Evolutionary conservation across 331 rosid species (phyloP).

Genomic region (Dryas integrifolia): DNA sequence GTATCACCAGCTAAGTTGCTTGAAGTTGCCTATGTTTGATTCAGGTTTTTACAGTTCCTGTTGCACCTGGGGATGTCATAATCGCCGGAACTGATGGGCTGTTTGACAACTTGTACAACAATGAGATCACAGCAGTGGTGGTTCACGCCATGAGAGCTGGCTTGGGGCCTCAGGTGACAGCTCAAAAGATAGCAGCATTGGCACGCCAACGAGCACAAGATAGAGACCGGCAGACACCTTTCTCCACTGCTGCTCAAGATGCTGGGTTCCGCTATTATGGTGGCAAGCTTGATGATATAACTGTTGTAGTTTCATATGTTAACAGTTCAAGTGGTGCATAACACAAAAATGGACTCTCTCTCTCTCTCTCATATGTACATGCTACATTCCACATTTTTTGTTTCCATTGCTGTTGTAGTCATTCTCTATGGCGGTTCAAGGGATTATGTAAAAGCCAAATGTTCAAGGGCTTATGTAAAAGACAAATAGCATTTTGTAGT

Average conservation of each 20-base stretch:
- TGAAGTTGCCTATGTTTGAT: constrained; percentile 18
- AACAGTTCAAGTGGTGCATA: constrained; percentile 32
- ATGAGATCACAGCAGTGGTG: constrained; percentile 81
- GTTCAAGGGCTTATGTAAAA: too few species aligned
- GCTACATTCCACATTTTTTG: background rate
- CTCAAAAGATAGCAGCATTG: constrained; percentile 93
- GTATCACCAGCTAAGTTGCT: background rate
- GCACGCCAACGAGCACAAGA: constrained; percentile 92
- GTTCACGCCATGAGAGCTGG: constrained; percentile 83
- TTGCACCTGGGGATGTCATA: constrained; percentile 79
- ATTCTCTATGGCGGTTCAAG: too few species aligned
- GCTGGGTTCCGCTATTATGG: constrained; percentile 87
- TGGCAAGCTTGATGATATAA: constrained; percentile 91
- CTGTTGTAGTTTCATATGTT: constrained; percentile 80
- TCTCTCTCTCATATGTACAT: constrained; percentile 19
- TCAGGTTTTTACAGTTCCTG: constrained; percentile 84
- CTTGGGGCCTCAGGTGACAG: constrained; percentile 77
- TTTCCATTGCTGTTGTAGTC: background rate
- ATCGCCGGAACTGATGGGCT: constrained; percentile 89
- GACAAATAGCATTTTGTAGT: too few species aligned
- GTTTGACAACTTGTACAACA: constrained; percentile 80
- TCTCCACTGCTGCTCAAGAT: constrained; percentile 93
- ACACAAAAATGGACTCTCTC: background rate
- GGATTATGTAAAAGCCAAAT: too few species aligned
- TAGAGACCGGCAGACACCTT: constrained; percentile 80